Evolutionary conservation across 768 basidiomycete genomes (phyloP).

Genomic region (Phylloporus rhodoxanthus): DNA sequence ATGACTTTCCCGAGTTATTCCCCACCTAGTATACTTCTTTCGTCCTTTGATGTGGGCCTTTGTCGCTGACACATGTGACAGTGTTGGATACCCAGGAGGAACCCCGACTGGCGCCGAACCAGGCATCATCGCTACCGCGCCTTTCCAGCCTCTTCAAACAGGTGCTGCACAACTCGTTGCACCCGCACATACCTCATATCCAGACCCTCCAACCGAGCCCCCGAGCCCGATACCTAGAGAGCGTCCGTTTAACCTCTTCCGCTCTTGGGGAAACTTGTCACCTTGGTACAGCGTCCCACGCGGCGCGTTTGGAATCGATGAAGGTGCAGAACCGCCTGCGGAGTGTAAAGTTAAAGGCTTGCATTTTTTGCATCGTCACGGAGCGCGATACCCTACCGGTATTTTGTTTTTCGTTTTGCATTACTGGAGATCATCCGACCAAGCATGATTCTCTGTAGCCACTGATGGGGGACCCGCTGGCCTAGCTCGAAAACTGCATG

Average conservation of each 20-base stretch:
- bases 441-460: constrained; percentile 31
- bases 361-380: constrained; percentile 78
- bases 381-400: constrained; percentile 72
- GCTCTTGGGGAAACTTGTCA: constrained; percentile 77
- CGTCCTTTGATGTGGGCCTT: no score
- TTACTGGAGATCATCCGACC: background rate
- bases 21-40: constrained; percentile 43
- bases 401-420: constrained; percentile 10
- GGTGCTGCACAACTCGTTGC: constrained; percentile 59
- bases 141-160: constrained; percentile 71
- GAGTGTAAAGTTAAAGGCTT: constrained; percentile 67
- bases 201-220: background rate
- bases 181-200: constrained; percentile 34
- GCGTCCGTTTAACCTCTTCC: constrained; percentile 58
- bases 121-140: constrained; percentile 65
- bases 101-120: constrained; percentile 80
- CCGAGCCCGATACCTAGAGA: constrained; percentile 12
- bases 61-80: constrained; percentile 3
- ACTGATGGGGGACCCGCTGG: constrained; percentile 58
- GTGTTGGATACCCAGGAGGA: constrained; percentile 68
- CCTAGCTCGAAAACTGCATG: constrained; percentile 51
- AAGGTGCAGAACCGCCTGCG: constrained; percentile 62
- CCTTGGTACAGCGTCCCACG: constrained; percentile 77
- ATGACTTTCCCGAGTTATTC: constrained; percentile 64
- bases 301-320: constrained; percentile 66